These are phyloP conservation scores for Penicillium sp. DNA, from an alignment of 2,329 filamentous ascomycete species.

Conservation along the genomic window DNA sequence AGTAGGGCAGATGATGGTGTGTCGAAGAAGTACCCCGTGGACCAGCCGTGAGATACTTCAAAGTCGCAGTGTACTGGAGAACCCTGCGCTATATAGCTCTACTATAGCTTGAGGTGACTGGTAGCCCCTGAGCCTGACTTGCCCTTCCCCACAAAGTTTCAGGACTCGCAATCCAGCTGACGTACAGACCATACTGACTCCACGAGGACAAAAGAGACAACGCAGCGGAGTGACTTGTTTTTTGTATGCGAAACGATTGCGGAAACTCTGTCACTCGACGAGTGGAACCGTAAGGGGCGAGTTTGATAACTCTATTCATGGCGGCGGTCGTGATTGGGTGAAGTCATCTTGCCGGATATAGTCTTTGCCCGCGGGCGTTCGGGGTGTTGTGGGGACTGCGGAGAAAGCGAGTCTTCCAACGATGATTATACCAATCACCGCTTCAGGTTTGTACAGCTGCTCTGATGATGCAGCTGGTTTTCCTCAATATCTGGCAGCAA, in stretches of 20 bases:
- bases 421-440: background rate
- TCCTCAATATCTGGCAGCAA: no score
- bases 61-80: no score
- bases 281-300: background rate
- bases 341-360: slow-evolving; percentile 1
- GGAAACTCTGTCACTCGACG: background rate
- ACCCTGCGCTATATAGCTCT: no score
- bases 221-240: background rate
- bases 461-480: no score
- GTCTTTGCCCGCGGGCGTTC: slow-evolving; percentile 1
- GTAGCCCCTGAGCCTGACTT: background rate
- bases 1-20: no score
- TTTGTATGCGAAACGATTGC: slow-evolving; percentile 1
- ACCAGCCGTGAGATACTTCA: no score
- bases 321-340: background rate
- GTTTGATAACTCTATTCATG: background rate
- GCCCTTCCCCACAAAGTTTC: background rate
- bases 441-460: no score
- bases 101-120: no score
- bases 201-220: no score
- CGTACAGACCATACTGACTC: background rate
- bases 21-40: no score
- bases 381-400: slow-evolving; percentile 3
- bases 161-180: background rate
- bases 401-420: background rate